These are phyloP conservation scores for Pilasporangium apinafurcum DNA, from an alignment of 352 stramenopile genomes.

Conservation along the genomic window DNA sequence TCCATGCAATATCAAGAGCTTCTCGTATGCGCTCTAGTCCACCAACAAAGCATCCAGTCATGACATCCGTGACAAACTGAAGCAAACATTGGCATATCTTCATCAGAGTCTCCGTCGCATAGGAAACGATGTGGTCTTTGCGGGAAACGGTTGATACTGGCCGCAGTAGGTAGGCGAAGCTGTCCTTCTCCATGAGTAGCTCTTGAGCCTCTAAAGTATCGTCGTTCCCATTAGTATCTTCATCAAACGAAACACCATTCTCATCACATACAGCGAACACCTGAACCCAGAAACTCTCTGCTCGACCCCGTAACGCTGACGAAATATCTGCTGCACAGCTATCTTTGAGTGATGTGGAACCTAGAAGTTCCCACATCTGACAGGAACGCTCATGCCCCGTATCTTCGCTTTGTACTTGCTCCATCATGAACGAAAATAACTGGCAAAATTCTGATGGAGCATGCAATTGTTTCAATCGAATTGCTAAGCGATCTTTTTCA, in stretches of 20 bases:
- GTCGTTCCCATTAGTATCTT: slow-evolving; percentile 7
- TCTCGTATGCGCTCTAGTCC: slow-evolving; percentile 37
- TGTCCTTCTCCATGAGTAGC: slow-evolving; percentile 15
- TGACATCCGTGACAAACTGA: slow-evolving; percentile 42
- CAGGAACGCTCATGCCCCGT: neutral
- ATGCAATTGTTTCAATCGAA: neutral
- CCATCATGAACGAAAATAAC: slow-evolving; percentile 5
- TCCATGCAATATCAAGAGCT: slow-evolving; percentile 2
- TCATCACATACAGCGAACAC: slow-evolving; percentile 19
- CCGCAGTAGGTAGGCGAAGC: slow-evolving; percentile 6
- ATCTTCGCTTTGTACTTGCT: slow-evolving; percentile 1
- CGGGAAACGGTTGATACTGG: neutral
- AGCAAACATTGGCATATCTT: slow-evolving; percentile 21
- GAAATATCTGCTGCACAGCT: neutral
- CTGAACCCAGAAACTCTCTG: slow-evolving; percentile 18
- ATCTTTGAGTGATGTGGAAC: neutral
- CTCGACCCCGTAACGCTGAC: neutral
- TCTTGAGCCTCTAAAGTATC: slow-evolving; percentile 38
- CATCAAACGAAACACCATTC: slow-evolving; percentile 35
- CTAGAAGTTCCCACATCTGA: neutral
- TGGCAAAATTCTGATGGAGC: neutral
- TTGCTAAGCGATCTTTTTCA: neutral
- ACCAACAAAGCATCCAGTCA: slow-evolving; percentile 45
- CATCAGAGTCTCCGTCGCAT: slow-evolving; percentile 4
- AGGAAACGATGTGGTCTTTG: no score